These are phyloP conservation scores for Forsythia suspensa DNA, from an alignment of 257 asterid species.

Conservation along the genomic window DNA sequence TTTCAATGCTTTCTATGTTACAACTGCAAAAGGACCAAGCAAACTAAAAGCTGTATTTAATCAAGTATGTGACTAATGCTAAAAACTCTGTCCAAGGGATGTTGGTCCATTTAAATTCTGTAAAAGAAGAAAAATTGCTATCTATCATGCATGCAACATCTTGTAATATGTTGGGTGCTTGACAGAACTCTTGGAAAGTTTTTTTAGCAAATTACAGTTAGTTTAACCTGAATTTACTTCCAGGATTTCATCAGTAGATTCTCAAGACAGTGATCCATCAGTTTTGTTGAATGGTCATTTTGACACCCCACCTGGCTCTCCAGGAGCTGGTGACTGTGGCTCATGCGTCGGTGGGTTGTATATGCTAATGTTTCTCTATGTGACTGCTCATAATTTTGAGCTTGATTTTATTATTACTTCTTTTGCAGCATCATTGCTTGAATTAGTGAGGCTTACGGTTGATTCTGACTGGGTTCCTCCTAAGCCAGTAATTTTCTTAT, in stretches of 20 bases:
- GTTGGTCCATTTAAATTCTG: neutral
- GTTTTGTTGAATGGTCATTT: slow-evolving; percentile 88
- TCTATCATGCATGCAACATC: neutral
- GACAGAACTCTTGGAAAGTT: neutral
- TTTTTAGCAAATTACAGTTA: slow-evolving; percentile 18
- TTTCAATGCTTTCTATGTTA: neutral
- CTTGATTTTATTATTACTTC: slow-evolving; percentile 32
- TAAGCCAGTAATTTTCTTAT: slow-evolving; percentile 83
- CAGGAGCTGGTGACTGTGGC: slow-evolving; percentile 99
- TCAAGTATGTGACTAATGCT: neutral
- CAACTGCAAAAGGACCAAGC: neutral
- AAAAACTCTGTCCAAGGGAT: neutral
- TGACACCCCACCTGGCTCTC: slow-evolving; percentile 89
- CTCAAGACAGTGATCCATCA: slow-evolving; percentile 72
- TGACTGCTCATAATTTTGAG: slow-evolving; percentile 1
- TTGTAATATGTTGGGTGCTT: slow-evolving; percentile 12
- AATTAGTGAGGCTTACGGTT: slow-evolving; percentile 76
- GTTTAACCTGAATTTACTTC: slow-evolving; percentile 24
- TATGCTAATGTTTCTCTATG: slow-evolving; percentile 4
- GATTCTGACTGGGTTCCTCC: slow-evolving; percentile 97
- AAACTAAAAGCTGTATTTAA: neutral
- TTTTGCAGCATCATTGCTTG: slow-evolving; percentile 86
- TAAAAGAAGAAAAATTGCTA: neutral
- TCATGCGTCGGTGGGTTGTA: slow-evolving; percentile 88
- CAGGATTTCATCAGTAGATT: slow-evolving; percentile 82